phyloP scores from a whole-genome alignment of 2,329 filamentous ascomycete species.

The Ciborinia camelliae region DNA sequence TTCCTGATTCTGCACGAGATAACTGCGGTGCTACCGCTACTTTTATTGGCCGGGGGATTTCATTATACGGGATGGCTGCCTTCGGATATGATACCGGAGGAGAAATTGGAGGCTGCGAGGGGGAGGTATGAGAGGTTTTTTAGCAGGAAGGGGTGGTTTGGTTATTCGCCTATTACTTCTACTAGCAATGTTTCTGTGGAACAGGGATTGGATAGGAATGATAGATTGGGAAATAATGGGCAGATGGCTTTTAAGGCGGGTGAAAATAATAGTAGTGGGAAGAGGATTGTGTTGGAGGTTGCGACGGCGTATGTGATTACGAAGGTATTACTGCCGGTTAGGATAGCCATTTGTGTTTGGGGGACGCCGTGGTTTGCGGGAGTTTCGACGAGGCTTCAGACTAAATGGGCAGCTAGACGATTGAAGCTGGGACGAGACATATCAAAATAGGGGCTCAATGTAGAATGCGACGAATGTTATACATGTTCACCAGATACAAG shows the following conservation, averaged over 20 bases:
- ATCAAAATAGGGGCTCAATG: not conserved
- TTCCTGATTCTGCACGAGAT: slow-evolving; percentile 91
- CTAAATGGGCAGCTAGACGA: slow-evolving; percentile 20
- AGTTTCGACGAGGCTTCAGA: slow-evolving; percentile 53
- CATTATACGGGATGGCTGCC: slow-evolving; percentile 78
- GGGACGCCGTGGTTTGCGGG: slow-evolving; percentile 89
- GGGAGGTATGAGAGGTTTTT: slow-evolving; percentile 75
- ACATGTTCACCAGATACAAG: not conserved
- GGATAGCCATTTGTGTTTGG: slow-evolving; percentile 78
- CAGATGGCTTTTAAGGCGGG: slow-evolving; percentile 33
- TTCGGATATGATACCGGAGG: slow-evolving; percentile 19
- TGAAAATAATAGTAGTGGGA: slow-evolving; percentile 35
- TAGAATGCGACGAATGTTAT: not conserved
- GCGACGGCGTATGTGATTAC: slow-evolving; percentile 89
- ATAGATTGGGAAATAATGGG: slow-evolving; percentile 30
- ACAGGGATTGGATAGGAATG: not conserved
- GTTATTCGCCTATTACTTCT: slow-evolving; percentile 46
- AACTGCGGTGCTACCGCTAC: slow-evolving; percentile 77
- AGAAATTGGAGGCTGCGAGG: slow-evolving; percentile 44
- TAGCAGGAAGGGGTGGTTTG: slow-evolving; percentile 76
- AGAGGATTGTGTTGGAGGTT: slow-evolving; percentile 57
- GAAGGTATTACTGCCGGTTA: slow-evolving; percentile 75
- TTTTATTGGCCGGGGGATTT: slow-evolving; percentile 72
- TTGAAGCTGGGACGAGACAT: not conserved
- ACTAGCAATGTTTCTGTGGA: too few relatives aligned